A percentile compares a stretch with the other conserved stretches of the same genome.
phyloP scores from a whole-genome alignment of 2,329 filamentous ascomycete genomes.

The Penicillium sclerotigenum region DNA sequence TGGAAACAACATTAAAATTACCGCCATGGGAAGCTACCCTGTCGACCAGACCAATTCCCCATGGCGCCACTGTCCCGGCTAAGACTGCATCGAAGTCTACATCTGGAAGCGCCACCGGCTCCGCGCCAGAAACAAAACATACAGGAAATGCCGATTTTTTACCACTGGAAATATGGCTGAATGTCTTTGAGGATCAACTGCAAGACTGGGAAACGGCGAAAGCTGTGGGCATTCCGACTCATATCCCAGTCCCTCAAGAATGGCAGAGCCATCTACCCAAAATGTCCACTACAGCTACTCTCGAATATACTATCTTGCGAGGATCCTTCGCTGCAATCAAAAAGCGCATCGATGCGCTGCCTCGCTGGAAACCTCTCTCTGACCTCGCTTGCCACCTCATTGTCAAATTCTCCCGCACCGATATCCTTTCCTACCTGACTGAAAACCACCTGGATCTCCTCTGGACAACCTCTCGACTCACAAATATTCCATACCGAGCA shows the following conservation, averaged over 20 bases:
- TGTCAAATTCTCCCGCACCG: constrained; percentile 82
- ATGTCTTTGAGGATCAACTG: constrained; percentile 73
- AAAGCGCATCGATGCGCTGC: constrained; percentile 64
- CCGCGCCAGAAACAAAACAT: constrained; percentile 17
- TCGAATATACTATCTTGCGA: constrained; percentile 82
- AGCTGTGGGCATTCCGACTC: constrained; percentile 76
- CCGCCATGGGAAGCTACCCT: constrained; percentile 17
- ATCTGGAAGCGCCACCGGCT: constrained; percentile 37
- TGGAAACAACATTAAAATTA: constrained; percentile 32
- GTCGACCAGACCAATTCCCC: constrained; percentile 12
- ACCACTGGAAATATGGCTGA: constrained; percentile 84
- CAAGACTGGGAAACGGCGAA: constrained; percentile 89
- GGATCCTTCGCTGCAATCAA: constrained; percentile 69
- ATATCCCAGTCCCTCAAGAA: constrained; percentile 66
- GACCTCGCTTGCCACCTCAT: constrained; percentile 81
- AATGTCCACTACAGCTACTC: constrained; percentile 66
- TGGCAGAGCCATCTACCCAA: constrained; percentile 65
- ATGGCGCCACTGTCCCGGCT: constrained; percentile 5
- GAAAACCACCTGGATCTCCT: constrained; percentile 70
- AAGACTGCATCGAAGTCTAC: constrained; percentile 22
- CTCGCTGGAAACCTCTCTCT: constrained; percentile 71
- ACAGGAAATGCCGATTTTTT: constrained; percentile 44
- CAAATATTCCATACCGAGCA: constrained; percentile 81
- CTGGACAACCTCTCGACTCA: constrained; percentile 77
- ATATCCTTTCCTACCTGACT: constrained; percentile 71